Base-by-base conservation (phyloP, 257 asterid genomes). In the Eucommia ulmoides region DNA sequence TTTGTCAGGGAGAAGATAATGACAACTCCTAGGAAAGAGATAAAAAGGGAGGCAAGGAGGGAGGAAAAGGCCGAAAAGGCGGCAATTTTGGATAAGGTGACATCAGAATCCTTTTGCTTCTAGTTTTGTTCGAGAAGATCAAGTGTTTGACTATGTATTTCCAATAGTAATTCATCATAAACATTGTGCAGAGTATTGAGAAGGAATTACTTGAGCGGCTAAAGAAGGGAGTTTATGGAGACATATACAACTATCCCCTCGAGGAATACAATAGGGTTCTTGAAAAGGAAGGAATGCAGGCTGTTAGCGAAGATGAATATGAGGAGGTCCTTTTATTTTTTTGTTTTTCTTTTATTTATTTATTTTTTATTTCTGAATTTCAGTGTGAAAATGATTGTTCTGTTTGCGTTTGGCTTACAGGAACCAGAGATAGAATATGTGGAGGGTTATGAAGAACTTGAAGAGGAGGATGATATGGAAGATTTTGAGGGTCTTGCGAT, bases 1-100 rank as follows among this genome's bases (percentile, higher is more conserved):
- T 42, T 1, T 38, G 49, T 57, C 74, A 86, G 99, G 77, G 99
- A 86, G 76, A 91, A 79, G 75, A 68, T 86, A 50, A 79, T 81
- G 93, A 83, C 95, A 17, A 73, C 71, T 25, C 97, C 97, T 1
- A 76, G 93, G 50, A 86, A 75, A 56, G 72, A 68, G 62, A 82
- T 61, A 73, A 91, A 79, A 62, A 73, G 94, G 66, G 97, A 91
- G 63, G 72, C 84, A 29, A 78, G 99, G 50, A 77, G 93, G 70
- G 94, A 75, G 72, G 89, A 86, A 56, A 91, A 91, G 76, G 95
- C 99, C 41, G 84, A 73, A 79, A 76, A 62, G 55, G 97, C 94
- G 23, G 99, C 97, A 55, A 59, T 60, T 20, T 53, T 91, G 47
- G 95, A 81, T 56, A 81, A 75, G 66, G 99, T 86, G 60, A 23